Base-by-base conservation (phyloP, 2,329 filamentous ascomycete genomes). In the Periconia sp. region DNA sequence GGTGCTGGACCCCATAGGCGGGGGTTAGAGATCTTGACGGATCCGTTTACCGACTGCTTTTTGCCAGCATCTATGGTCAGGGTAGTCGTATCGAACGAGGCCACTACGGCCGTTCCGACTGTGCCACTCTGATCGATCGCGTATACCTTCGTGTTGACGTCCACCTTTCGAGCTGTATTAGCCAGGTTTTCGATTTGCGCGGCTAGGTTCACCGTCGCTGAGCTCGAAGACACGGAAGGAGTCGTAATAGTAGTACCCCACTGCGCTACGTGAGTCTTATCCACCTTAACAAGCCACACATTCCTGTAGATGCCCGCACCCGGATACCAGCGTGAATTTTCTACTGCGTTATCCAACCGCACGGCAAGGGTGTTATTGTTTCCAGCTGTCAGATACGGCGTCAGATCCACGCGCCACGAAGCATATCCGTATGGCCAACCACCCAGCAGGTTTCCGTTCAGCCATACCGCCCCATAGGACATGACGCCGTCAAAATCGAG, bases 241-340 rank as follows among this genome's bases (percentile, higher is more conserved):
- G 81, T 77, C 1, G 76, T 80, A 50, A 83, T 70, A 45, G 73
- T 78, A 0, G 80, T 82, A 3, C 81, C 82, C 44, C 71, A 80
- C 43, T 83, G 78, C 10, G 66, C 76, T 2, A 84, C 76, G 53
- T 69, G 81, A 0, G 74, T 69, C 1, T 74, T 63, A 35, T 77
- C 66, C 10, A 77, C 76, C 53, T 79, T 82, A 33, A 77, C 76
- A 15, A 84, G 72, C 81, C 81, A 84, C 5, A 83, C 72, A 53
- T 82, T 82, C 1, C 81, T 76, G 60, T 83, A 83, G 15, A 84
- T 69, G 1, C 81, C 81, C 14, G 71, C 81, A 14, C 81, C 81
- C 5, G 81, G 81, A 55, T 83, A 84, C 79, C 80, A 84, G 2
- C 81, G 76, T 2, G 81, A 79, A 1, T 74, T 79, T 15, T 80